Base-by-base conservation (phyloP, 129 eudicot species). In the Dittrichia graveolens region DNA sequence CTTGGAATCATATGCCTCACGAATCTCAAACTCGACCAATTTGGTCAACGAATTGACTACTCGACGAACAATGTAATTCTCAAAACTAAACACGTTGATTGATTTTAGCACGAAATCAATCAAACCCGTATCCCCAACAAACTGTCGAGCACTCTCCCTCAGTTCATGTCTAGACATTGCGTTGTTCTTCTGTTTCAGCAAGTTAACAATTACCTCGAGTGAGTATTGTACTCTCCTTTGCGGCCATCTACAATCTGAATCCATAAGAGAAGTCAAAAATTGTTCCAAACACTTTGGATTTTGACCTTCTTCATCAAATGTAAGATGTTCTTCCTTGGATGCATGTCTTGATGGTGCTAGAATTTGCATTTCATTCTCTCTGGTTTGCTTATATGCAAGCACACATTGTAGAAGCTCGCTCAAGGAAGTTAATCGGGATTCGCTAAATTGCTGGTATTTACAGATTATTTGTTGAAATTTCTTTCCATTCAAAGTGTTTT, bases 81-180 rank as follows among this genome's bases (percentile, higher is more conserved):
- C 90, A 24, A 83, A 84, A 19, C 71, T 57, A 37, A 92, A 76
- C 42, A 83, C 83, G 43, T 63, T 89, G 19, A 92, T 88, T 1
- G 89, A 88, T 35, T 88, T 89, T 1, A 92, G 85, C 63, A 89
- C 89, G 55, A 81, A 92, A 85, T 92, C 95, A 40, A 92, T 82
- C 76, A 92, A 84, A 7, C 98, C 91, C 2, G 85, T 87, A 61
- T 92, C 98, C 11, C 95, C 91, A 14, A 92, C 77, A 64, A 70
- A 73, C 50, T 53, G 58, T 49, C 85, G 59, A 16, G 91, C 88
- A 46, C 69, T 85, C 11, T 87, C 86, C 37, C 94, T 80, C 8
- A 89, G 55, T 35, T 89, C 95, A 8, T 89, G 79, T 65, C 88
- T 75, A 6, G 95, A 75, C 87, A 92, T 83, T 7, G 67, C 87